phyloP scores from a whole-genome alignment of 2,329 filamentous ascomycete genomes.

The Fusarium camptoceras region DNA sequence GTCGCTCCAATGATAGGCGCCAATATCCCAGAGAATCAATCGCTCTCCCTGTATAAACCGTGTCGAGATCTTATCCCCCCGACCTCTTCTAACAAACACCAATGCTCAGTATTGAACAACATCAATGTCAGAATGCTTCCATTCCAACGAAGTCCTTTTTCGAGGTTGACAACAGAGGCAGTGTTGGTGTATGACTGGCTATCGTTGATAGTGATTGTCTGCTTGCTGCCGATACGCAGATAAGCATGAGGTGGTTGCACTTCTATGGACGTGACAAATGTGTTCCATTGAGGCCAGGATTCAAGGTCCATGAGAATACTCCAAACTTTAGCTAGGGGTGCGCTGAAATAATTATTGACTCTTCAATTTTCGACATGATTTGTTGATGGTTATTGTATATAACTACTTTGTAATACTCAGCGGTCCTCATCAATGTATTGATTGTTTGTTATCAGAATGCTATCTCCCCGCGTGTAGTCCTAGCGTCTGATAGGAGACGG shows the following conservation, averaged over 20 bases:
- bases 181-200: conserved; percentile 1
- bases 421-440: background rate
- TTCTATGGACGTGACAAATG: conserved; percentile 11
- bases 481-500: background rate
- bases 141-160: conserved; percentile 6
- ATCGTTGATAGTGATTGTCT: background rate
- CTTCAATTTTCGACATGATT: conserved; percentile 2
- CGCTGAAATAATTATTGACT: conserved; percentile 14
- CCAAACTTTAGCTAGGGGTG: background rate
- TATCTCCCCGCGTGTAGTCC: background rate
- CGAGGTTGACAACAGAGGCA: background rate
- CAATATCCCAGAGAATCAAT: conserved; percentile 11
- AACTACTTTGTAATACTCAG: accelerated
- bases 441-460: background rate
- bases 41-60: conserved; percentile 4
- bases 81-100: background rate
- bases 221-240: conserved; percentile 6
- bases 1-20: background rate
- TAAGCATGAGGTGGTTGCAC: background rate
- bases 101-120: conserved; percentile 20
- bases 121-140: conserved; percentile 4
- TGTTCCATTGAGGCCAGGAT: conserved; percentile 20
- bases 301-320: background rate
- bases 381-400: too few species aligned
- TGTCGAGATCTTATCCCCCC: accelerated